These are phyloP conservation scores for Chaetomiaceae sp. DNA, from an alignment of 2,329 filamentous ascomycete genomes.

Conservation along the genomic window DNA sequence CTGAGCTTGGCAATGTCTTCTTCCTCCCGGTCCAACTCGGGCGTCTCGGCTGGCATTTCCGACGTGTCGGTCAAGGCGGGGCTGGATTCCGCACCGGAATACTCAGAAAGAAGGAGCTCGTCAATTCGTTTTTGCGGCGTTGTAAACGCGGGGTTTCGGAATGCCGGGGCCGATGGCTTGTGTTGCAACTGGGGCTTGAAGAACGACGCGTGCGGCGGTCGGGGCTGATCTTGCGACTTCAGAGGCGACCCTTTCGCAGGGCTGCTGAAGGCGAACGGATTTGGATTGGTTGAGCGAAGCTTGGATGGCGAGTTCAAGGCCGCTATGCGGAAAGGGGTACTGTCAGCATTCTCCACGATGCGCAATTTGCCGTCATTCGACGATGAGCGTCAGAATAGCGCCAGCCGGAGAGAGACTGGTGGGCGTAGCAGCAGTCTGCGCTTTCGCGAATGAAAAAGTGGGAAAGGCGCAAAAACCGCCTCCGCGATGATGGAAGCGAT, in stretches of 20 bases:
- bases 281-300: constrained; percentile 17
- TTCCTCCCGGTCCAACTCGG: constrained; percentile 44
- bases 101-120: constrained; percentile 48
- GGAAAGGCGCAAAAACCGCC: too few relatives aligned
- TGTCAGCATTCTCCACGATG: constrained; percentile 12
- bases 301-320: constrained; percentile 28
- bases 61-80: constrained; percentile 55
- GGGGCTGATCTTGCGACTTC: constrained; percentile 35
- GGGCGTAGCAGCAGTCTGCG: too few relatives aligned
- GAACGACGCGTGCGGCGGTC: constrained; percentile 39
- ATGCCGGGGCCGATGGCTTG: constrained; percentile 44
- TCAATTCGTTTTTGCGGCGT: constrained; percentile 57
- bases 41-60: constrained; percentile 47
- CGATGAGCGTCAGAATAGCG: too few relatives aligned
- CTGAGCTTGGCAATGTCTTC: constrained; percentile 41
- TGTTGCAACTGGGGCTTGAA: constrained; percentile 43
- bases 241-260: constrained; percentile 24
- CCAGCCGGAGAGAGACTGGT: too few relatives aligned
- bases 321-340: constrained; percentile 11
- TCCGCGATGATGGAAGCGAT: too few relatives aligned
- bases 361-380: neutral
- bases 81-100: constrained; percentile 55
- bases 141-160: constrained; percentile 60
- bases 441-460: too few relatives aligned
- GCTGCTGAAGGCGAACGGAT: constrained; percentile 25